Conservation (phyloP, 257 asterid genomes). For the Nyctanthes arbortristis region DNA sequence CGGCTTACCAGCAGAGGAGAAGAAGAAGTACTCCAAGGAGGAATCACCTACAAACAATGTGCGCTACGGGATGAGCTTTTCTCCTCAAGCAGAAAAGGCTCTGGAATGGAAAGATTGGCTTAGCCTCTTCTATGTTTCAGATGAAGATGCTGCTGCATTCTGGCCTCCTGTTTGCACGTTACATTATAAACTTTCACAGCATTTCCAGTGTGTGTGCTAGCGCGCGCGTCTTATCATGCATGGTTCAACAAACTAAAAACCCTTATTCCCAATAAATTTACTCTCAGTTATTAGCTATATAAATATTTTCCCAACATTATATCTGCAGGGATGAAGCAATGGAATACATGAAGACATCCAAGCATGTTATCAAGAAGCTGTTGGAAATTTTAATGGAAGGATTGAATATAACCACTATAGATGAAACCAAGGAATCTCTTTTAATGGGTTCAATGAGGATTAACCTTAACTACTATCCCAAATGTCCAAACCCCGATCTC, state of each 20-base stretch:
- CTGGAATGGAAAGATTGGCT: constrained; percentile 67
- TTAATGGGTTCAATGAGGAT: constrained; percentile 39
- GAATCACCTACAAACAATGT: constrained; percentile 46
- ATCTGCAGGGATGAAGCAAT: constrained; percentile 41
- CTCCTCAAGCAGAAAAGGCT: constrained; percentile 42
- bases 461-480: constrained; percentile 48
- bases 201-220: neutral
- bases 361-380: constrained; percentile 41
- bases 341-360: constrained; percentile 44
- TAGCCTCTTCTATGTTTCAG: constrained; percentile 30
- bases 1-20: constrained; percentile 50
- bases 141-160: constrained; percentile 22
- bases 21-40: constrained; percentile 45
- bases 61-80: constrained; percentile 46
- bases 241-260: neutral
- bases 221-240: neutral
- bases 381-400: constrained; percentile 37
- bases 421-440: constrained; percentile 34
- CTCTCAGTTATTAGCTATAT: neutral
- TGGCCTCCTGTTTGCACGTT: constrained; percentile 52
- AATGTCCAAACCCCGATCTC: constrained; percentile 50
- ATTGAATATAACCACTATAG: constrained; percentile 36
- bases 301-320: neutral
- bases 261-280: neutral
- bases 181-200: neutral